A percentile compares a stretch with the other conserved stretches of the same genome.
Conservation (phyloP, 129 eudicot genomes). For the Escallonia herrerae region DNA sequence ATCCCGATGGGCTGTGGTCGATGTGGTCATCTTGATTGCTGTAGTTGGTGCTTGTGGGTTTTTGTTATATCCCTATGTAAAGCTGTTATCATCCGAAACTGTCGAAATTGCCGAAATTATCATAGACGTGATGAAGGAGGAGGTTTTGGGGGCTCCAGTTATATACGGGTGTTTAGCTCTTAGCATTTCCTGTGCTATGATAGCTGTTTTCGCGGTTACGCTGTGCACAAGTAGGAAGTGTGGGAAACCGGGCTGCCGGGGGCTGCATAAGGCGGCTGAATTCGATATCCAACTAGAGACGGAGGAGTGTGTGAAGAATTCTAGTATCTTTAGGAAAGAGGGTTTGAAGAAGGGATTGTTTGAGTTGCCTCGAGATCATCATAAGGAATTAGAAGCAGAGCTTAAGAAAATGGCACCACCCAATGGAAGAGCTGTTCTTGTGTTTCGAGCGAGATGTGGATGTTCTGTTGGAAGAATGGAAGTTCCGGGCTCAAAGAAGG, state of each 20-base stretch:
- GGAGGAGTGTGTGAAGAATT: slow-evolving; percentile 42
- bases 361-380: slow-evolving; percentile 78
- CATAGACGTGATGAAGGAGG: slow-evolving; percentile 28
- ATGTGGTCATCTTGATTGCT: slow-evolving; percentile 57
- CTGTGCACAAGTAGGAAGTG: slow-evolving; percentile 36
- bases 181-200: slow-evolving; percentile 28
- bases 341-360: slow-evolving; percentile 60
- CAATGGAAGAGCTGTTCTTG: slow-evolving; percentile 80
- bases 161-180: slow-evolving; percentile 50
- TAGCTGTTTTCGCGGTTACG: slow-evolving; percentile 36
- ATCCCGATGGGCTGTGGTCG: slow-evolving; percentile 60
- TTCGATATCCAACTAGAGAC: slow-evolving; percentile 68
- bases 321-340: slow-evolving; percentile 21
- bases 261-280: slow-evolving; percentile 57
- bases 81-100: slow-evolving; percentile 12
- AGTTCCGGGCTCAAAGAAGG: slow-evolving; percentile 70
- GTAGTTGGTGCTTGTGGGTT: slow-evolving; percentile 60
- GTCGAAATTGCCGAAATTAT: slow-evolving; percentile 25
- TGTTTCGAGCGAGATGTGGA: slow-evolving; percentile 78
- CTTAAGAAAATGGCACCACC: slow-evolving; percentile 87
- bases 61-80: slow-evolving; percentile 45
- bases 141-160: slow-evolving; percentile 39
- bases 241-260: slow-evolving; percentile 65
- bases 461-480: slow-evolving; percentile 84
- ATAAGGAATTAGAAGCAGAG: slow-evolving; percentile 77